A percentile compares a stretch with the other conserved stretches of the same genome.
Conservation (phyloP, 2,329 filamentous ascomycete species). For the Diaporthe citri region DNA sequence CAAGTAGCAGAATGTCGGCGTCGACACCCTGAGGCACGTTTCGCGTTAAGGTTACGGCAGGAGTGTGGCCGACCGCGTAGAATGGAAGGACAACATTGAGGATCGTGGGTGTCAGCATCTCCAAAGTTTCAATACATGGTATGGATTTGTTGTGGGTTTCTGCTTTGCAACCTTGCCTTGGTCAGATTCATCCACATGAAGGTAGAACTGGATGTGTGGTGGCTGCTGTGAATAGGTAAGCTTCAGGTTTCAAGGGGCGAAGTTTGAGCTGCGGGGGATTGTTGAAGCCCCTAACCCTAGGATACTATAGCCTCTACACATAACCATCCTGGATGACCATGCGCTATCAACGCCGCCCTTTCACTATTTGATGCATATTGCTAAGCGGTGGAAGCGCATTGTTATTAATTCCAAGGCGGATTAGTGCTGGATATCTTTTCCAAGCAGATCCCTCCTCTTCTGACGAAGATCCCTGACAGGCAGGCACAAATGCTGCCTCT, state of each 20-base stretch:
- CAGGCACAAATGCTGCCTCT: too few relatives aligned
- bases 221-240: not conserved
- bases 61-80: slow-evolving; percentile 67
- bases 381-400: too few relatives aligned
- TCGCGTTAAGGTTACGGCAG: slow-evolving; percentile 62
- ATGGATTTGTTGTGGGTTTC: not conserved
- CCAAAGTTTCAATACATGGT: not conserved
- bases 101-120: slow-evolving; percentile 55
- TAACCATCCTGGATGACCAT: too few relatives aligned
- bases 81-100: slow-evolving; percentile 50
- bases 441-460: too few relatives aligned
- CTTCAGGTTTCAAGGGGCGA: not conserved
- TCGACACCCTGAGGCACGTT: slow-evolving; percentile 62
- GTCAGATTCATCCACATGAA: too few relatives aligned
- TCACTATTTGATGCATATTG: too few relatives aligned
- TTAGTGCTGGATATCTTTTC: too few relatives aligned
- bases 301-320: not conserved
- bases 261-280: not conserved
- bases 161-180: not conserved
- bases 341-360: too few relatives aligned
- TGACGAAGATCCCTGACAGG: too few relatives aligned
- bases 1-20: slow-evolving; percentile 65
- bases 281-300: not conserved
- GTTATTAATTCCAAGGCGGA: too few relatives aligned
- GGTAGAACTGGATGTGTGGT: not conserved